A percentile compares a stretch with the other conserved stretches of the same genome.
phyloP scores from a whole-genome alignment of 2,329 filamentous ascomycete genomes.

The Tolypocladium ophioglossoides region DNA sequence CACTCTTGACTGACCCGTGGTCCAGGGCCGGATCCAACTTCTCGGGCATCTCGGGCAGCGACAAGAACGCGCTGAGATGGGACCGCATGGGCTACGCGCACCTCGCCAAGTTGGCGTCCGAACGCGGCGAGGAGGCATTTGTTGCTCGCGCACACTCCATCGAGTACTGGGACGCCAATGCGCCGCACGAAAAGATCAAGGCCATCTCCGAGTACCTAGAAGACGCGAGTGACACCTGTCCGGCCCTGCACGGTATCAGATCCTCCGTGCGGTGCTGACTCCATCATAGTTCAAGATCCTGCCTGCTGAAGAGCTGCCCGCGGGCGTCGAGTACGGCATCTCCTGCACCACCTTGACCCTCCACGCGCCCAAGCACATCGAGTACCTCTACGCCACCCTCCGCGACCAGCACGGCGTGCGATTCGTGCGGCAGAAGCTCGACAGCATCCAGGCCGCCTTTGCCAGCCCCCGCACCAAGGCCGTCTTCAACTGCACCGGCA shows the following conservation, averaged over 20 bases:
- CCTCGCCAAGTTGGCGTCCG: conserved; percentile 21
- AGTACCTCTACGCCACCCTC: conserved; percentile 17
- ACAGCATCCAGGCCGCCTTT: conserved; percentile 16
- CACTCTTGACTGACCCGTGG: background rate
- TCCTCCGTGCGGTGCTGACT: background rate
- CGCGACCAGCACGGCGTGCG: conserved; percentile 18
- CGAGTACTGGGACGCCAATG: conserved; percentile 29
- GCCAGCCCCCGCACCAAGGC: conserved; percentile 14
- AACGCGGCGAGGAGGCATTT: conserved; percentile 18
- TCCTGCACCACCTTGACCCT: conserved; percentile 25
- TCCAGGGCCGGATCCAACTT: conserved; percentile 33
- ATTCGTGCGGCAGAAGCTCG: conserved; percentile 18
- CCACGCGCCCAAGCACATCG: conserved; percentile 26
- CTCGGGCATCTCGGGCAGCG: conserved; percentile 30
- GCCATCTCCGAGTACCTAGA: conserved; percentile 28
- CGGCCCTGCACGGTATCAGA: too few species aligned
- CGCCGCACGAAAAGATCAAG: conserved; percentile 27
- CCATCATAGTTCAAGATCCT: background rate
- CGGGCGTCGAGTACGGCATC: conserved; percentile 21
- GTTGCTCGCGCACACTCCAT: conserved; percentile 25
- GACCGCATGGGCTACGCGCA: conserved; percentile 28
- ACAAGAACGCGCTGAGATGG: conserved; percentile 30
- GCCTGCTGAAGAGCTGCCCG: conserved; percentile 15
- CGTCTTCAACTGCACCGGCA: conserved; percentile 25
- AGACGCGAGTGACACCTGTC: conserved; percentile 15